Evolutionary conservation across 208 protist species (phyloP).

Genomic region (Leishmania martiniquensis): DNA sequence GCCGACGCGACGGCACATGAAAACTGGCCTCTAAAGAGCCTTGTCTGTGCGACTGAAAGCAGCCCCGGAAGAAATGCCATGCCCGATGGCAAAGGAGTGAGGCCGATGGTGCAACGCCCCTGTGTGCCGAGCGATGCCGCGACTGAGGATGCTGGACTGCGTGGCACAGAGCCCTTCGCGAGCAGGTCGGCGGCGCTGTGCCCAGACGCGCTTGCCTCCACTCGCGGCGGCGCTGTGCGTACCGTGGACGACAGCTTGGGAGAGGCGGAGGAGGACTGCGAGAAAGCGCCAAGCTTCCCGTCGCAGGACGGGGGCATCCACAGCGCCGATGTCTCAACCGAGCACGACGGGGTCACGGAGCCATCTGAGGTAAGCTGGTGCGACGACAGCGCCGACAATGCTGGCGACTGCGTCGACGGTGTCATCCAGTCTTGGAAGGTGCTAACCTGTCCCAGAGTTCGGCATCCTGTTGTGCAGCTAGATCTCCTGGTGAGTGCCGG

Average conservation of each 20-base stretch:
- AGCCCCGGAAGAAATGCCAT: not conserved
- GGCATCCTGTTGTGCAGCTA: constrained; percentile 39
- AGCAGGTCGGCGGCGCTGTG: no score
- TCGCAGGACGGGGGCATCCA: not conserved
- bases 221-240: not conserved
- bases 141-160: not conserved
- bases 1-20: no score
- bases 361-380: constrained; percentile 25
- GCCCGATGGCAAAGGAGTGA: not conserved
- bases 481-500: constrained; percentile 30
- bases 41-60: constrained; percentile 2
- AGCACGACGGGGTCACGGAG: constrained; percentile 12
- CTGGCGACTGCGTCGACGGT: constrained; percentile 26
- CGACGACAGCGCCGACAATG: constrained; percentile 19
- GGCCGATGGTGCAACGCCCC: constrained; percentile 8
- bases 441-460: constrained; percentile 25
- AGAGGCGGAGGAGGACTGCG: constrained; percentile 10
- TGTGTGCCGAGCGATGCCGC: not conserved
- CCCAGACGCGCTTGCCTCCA: not conserved
- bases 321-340: constrained; percentile 14
- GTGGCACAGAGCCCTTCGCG: not conserved
- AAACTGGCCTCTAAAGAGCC: no score
- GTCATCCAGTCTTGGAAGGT: constrained; percentile 37
- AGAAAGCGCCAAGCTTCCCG: constrained; percentile 9
- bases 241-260: not conserved